Evolutionary conservation across 73 alveolate species (phyloP).

Genomic region (Durusdinium trenchii): DNA sequence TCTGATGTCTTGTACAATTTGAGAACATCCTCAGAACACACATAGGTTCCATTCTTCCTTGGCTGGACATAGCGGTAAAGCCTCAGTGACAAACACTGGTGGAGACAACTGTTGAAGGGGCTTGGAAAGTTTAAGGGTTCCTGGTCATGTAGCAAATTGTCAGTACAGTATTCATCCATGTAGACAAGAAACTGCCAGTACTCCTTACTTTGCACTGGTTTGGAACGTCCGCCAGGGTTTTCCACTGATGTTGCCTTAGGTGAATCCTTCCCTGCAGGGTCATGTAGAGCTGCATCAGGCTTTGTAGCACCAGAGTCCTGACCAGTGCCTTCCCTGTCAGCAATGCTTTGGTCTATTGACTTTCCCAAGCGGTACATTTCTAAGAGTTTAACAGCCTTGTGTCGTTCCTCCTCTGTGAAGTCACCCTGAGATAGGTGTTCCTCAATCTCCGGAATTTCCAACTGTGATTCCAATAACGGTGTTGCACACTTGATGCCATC

Average conservation of each 20-base stretch:
- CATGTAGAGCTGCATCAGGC: no score
- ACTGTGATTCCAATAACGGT: neutral
- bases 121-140: no score
- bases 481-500: neutral
- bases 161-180: neutral
- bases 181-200: constrained; percentile 53
- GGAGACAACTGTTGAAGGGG: neutral
- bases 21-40: neutral
- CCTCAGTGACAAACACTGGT: neutral
- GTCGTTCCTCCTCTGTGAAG: neutral
- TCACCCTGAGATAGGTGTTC: neutral
- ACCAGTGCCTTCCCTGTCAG: no score
- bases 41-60: neutral
- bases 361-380: neutral
- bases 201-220: neutral
- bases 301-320: no score
- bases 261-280: no score
- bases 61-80: constrained; percentile 25
- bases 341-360: no score
- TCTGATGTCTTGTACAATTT: neutral
- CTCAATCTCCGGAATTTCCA: neutral
- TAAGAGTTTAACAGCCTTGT: neutral
- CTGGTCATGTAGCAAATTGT: no score
- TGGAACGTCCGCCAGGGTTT: neutral
- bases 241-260: neutral